Evolutionary conservation across 2,329 filamentous ascomycete genomes (phyloP).

Genomic region (Cercospora sp.): DNA sequence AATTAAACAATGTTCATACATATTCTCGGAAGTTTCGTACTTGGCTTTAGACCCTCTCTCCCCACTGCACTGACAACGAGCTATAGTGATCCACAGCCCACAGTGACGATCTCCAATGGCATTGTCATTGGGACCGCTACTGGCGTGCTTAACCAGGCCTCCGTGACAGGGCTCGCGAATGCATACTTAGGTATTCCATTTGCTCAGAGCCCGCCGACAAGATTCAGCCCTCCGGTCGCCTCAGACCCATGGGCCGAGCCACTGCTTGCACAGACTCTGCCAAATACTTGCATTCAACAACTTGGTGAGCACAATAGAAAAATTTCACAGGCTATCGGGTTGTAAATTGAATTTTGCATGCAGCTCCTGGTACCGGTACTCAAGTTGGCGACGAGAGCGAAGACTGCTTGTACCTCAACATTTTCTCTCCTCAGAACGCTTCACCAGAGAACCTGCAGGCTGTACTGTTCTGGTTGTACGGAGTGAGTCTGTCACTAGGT

Average conservation of each 20-base stretch:
- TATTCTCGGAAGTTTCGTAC: neutral
- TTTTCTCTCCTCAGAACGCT: conserved; percentile 37
- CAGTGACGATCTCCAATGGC: conserved; percentile 35
- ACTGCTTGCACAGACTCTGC: neutral
- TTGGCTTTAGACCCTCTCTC: neutral
- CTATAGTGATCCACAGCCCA: conserved; percentile 19
- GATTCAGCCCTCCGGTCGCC: conserved; percentile 35
- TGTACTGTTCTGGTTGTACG: conserved; percentile 42
- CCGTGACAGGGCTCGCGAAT: conserved; percentile 36
- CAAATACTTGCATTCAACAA: neutral
- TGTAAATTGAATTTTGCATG: neutral
- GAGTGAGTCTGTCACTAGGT: conserved; percentile 31
- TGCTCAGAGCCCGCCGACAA: conserved; percentile 36
- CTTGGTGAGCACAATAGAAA: neutral
- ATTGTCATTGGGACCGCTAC: conserved; percentile 35
- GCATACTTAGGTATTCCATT: conserved; percentile 41
- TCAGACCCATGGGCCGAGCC: neutral
- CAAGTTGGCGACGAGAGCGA: conserved; percentile 33
- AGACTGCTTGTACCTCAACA: conserved; percentile 41
- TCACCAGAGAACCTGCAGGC: conserved; percentile 32
- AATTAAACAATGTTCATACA: neutral
- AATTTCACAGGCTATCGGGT: neutral
- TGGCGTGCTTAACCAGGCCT: conserved; percentile 26
- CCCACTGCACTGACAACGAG: neutral
- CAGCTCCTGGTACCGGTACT: neutral